Evolutionary conservation across 192 early-diverging fungal species (phyloP).

Genomic region (Gonapodya prolifera): DNA sequence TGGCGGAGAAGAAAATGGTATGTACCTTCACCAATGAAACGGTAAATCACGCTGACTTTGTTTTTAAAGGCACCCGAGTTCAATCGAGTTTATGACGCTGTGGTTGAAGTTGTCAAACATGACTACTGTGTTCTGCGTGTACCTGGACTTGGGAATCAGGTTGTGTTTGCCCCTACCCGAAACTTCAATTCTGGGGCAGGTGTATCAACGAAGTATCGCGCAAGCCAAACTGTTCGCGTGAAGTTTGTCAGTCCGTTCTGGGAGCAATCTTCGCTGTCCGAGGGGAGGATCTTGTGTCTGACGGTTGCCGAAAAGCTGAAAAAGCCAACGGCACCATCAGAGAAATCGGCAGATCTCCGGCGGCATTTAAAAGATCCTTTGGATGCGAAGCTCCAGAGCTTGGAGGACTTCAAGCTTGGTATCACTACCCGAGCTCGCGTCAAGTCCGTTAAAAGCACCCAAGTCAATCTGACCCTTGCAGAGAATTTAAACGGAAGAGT

Average conservation of each 20-base stretch:
- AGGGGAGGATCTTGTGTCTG: background rate
- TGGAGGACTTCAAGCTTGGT: background rate
- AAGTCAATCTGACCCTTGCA: slow-evolving; percentile 53
- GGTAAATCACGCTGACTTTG: no score
- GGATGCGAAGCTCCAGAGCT: background rate
- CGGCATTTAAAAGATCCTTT: background rate
- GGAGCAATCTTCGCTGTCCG: background rate
- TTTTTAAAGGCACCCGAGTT: background rate
- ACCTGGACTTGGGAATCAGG: slow-evolving; percentile 32
- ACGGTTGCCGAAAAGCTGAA: background rate
- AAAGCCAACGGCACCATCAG: background rate
- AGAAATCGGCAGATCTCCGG: background rate
- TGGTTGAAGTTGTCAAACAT: slow-evolving; percentile 65
- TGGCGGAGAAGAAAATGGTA: no score
- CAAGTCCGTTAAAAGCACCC: slow-evolving; percentile 33
- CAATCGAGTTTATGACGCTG: slow-evolving; percentile 21
- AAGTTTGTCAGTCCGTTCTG: background rate
- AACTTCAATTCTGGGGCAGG: slow-evolving; percentile 26
- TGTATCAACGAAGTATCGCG: background rate
- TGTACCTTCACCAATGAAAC: no score
- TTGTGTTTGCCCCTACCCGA: slow-evolving; percentile 45
- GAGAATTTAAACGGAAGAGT: slow-evolving; percentile 59
- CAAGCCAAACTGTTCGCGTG: background rate
- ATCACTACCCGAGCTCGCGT: background rate
- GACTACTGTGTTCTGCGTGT: slow-evolving; percentile 60